These are phyloP conservation scores for Lipomyces lipofer DNA, from an alignment of 805 yeast species.

Conservation along the genomic window DNA sequence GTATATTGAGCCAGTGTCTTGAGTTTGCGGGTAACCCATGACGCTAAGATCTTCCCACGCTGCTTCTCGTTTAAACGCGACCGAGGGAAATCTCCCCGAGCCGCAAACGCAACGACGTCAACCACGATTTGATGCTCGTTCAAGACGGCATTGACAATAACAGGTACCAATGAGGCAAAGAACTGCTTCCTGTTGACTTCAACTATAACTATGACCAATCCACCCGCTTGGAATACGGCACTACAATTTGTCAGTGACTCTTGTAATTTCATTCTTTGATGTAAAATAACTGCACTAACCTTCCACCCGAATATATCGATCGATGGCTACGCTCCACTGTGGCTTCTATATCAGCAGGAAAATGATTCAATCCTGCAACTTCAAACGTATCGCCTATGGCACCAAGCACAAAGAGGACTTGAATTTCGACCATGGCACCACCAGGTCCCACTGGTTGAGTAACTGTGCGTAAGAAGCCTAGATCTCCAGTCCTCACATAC, in stretches of 20 bases:
- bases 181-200: slow-evolving; percentile 55
- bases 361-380: slow-evolving; percentile 85
- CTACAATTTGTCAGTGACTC: slow-evolving; percentile 39
- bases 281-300: neutral
- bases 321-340: slow-evolving; percentile 58
- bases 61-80: slow-evolving; percentile 77
- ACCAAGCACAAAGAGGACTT: slow-evolving; percentile 82
- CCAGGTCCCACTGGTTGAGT: slow-evolving; percentile 43
- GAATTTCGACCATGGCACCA: slow-evolving; percentile 54
- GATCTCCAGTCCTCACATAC: slow-evolving; percentile 87
- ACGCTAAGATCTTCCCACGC: slow-evolving; percentile 62
- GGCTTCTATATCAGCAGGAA: slow-evolving; percentile 78
- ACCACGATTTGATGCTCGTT: slow-evolving; percentile 78
- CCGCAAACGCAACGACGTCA: slow-evolving; percentile 81
- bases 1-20: slow-evolving; percentile 30
- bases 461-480: slow-evolving; percentile 86
- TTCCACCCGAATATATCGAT: slow-evolving; percentile 44
- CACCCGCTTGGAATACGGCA: slow-evolving; percentile 79
- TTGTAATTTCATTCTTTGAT: neutral
- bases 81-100: slow-evolving; percentile 60
- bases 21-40: slow-evolving; percentile 56
- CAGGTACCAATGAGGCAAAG: slow-evolving; percentile 76
- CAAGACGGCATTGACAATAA: slow-evolving; percentile 74
- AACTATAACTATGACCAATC: slow-evolving; percentile 71
- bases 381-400: slow-evolving; percentile 85